Base-by-base conservation (phyloP, 176 grass and related monocot species). In the Chrysopogon serrulatus region DNA sequence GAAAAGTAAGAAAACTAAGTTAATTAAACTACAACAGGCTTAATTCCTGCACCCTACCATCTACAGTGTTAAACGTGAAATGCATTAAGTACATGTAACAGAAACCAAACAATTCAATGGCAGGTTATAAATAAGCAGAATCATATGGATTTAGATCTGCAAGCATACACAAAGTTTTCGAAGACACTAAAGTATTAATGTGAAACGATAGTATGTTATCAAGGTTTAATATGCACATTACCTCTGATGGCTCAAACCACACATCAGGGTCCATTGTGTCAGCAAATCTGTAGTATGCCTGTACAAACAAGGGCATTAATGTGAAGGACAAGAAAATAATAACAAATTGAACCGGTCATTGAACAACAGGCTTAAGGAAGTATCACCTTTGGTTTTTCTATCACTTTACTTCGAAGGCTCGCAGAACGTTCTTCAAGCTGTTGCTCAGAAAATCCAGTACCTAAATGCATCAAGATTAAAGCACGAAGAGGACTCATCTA, bases 401-500 rank as follows among this genome's bases (percentile, higher is more conserved):
- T 93, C 67, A 90, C 89, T 98, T 99, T 99, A 90, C 77, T 93
- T 65, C 83, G 79, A 90, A 98, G 96, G 74, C 93, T 95, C 14
- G 87, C 66, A 60, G 96, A 94, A 77, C 91, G 72, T 80, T 95
- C 93, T 84, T 98, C 96, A 72, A 98, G 93, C 70, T 95, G 96
- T 85, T 87, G 83, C 65, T 98, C 96, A 87, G 96, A 98, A 93
- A 98, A 98, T 51, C 96, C 96, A 71, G 96, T 98, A 87, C 96
- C 96, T 98, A 73, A 81, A 85, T 76, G 61, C 41, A 74, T 47
- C 45, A 65, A 70, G 61, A 87, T 41, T 23, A 82, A 33, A 82
- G 18, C 24, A 82, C 83, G 66, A 75, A 68, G 30, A 74, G 23
- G 49, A 77, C 32, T 81, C 41, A 81, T 72, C 61, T 42, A 42